Evolutionary conservation across 805 yeast species (phyloP), one percentile per base, ranked within the genome.

Genomic region (Pichia deserticola): DNA sequence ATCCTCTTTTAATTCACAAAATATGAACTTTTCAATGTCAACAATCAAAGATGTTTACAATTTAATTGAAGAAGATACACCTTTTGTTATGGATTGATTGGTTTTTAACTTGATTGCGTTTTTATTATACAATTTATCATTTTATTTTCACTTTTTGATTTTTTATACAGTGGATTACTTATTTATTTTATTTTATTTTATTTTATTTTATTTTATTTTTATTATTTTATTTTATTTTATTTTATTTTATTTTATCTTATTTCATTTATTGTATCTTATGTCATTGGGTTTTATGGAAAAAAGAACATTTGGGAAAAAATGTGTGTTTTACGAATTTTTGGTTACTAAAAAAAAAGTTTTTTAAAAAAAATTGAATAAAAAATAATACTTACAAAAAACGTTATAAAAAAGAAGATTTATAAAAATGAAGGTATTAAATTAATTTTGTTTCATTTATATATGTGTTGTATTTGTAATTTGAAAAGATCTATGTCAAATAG

Each of bases 1-100:
- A 51, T 58, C 61, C 27, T 52, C 60, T 20, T 45, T 44, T 45
- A 48, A 54, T 28, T 36, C 50, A 8, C 41, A 46, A 39, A 29
- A 10, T 36, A 33, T 45, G 44, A 42, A 43, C 55, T 48, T 15
- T 39, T 9, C 15, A 8, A 7, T 15, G 36, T 37, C 34, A 6
- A 7, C 46, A 13, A 40, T 30, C n/a, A 48, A 44, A 10, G 44
- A n/a, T 20, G 37, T 20, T n/a, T 51, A 50, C 25, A 56, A 49
- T 44, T 38, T 44, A 29, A 54, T 54, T 42, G 68, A 63, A 39
- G 61, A 59, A 33, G 72, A 68, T 39, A 68, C 63, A 32, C 74
- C 69, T 51, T 70, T 70, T 47, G 46, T 58, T 33, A 68, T 70
- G 73, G 56, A 53, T 34, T 52, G 27, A 47, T 32, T 29, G 36